These are phyloP conservation scores for Venturia aucupariae DNA, from an alignment of 2,329 filamentous ascomycete genomes.

Conservation along the genomic window DNA sequence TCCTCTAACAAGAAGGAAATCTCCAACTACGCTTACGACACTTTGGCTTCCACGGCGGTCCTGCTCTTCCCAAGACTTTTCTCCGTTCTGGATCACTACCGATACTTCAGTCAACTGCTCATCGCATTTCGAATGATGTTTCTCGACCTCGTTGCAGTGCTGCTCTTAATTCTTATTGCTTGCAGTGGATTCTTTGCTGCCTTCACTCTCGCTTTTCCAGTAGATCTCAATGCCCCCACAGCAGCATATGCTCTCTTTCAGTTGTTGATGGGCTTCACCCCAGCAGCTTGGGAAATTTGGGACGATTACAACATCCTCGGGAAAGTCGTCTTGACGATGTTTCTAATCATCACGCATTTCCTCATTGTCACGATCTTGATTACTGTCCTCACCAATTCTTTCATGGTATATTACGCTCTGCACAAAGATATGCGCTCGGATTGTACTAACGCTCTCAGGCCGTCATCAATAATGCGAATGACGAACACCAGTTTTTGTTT, in stretches of 20 bases:
- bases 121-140: slow-evolving; percentile 95
- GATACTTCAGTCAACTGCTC: slow-evolving; percentile 88
- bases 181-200: slow-evolving; percentile 96
- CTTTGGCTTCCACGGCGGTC: slow-evolving; percentile 85
- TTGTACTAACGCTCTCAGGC: slow-evolving; percentile 28
- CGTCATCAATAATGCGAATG: slow-evolving; percentile 84
- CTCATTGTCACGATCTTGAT: slow-evolving; percentile 89
- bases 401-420: slow-evolving; percentile 48
- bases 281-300: slow-evolving; percentile 88
- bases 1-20: slow-evolving; percentile 59
- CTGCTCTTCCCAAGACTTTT: slow-evolving; percentile 85
- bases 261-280: slow-evolving; percentile 91
- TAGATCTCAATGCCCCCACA: slow-evolving; percentile 58
- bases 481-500: slow-evolving; percentile 88
- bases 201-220: slow-evolving; percentile 71
- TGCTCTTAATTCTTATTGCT: slow-evolving; percentile 72
- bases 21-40: slow-evolving; percentile 82
- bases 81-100: slow-evolving; percentile 87
- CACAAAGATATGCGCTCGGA: not conserved
- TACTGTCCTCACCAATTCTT: slow-evolving; percentile 91
- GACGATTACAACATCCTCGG: slow-evolving; percentile 72
- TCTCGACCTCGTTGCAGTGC: slow-evolving; percentile 75
- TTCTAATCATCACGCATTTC: slow-evolving; percentile 92
- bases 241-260: slow-evolving; percentile 91
- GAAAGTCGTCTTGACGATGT: slow-evolving; percentile 64